phyloP scores from a whole-genome alignment of 2,329 filamentous ascomycete species.

The Cercospora sp. region DNA sequence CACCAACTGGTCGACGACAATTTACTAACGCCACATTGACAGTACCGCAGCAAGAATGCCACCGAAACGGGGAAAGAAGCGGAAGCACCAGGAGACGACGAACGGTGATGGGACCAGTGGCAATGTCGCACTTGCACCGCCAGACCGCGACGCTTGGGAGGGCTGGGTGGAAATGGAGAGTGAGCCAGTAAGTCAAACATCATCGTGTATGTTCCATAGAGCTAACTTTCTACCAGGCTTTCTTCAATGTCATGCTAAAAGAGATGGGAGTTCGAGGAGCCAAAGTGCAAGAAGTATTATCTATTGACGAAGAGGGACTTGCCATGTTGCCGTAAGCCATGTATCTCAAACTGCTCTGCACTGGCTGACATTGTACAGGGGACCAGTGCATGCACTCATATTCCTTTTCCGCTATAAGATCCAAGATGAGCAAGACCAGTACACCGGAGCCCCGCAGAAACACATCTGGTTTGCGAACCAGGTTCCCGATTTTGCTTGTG shows the following conservation, averaged over 20 bases:
- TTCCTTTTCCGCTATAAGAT: constrained; percentile 73
- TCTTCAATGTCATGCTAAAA: constrained; percentile 82
- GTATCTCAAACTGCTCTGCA: background rate
- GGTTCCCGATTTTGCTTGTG: constrained; percentile 83
- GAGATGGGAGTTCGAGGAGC: constrained; percentile 74
- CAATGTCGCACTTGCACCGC: constrained; percentile 23
- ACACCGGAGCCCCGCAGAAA: constrained; percentile 51
- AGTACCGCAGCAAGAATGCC: constrained; percentile 22
- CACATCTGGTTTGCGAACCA: constrained; percentile 94
- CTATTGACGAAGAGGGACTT: constrained; percentile 66
- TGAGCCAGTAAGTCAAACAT: constrained; percentile 65
- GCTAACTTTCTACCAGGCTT: constrained; percentile 55
- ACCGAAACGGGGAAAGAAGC: constrained; percentile 29
- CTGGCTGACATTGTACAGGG: constrained; percentile 49
- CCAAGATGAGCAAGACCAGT: constrained; percentile 51
- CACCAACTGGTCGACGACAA: background rate
- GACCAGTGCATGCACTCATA: constrained; percentile 80
- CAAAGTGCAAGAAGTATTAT: constrained; percentile 74
- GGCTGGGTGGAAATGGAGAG: constrained; percentile 86
- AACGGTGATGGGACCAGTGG: constrained; percentile 44
- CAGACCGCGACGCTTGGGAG: constrained; percentile 63
- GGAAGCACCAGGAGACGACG: constrained; percentile 19
- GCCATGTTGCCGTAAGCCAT: constrained; percentile 53
- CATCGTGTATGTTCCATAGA: background rate
- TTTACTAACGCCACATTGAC: background rate